These are phyloP conservation scores for Shiraia sp. DNA, from an alignment of 2,329 filamentous ascomycete species.

Conservation along the genomic window DNA sequence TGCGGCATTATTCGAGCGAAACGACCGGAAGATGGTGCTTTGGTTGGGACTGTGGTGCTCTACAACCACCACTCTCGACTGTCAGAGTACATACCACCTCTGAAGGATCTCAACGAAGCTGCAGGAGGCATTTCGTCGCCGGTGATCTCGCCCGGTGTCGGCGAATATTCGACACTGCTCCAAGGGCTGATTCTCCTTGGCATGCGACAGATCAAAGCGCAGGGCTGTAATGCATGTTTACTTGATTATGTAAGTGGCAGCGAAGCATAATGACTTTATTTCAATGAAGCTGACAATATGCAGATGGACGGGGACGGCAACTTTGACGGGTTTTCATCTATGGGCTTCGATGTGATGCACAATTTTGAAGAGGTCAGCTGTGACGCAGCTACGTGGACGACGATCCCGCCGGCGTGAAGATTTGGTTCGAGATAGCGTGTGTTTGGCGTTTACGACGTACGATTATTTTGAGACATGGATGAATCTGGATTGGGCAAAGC, in stretches of 20 bases:
- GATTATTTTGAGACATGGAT: not conserved
- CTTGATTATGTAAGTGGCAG: constrained; percentile 73
- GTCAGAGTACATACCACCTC: constrained; percentile 69
- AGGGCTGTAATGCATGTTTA: constrained; percentile 73
- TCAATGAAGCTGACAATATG: constrained; percentile 31
- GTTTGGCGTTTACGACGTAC: not conserved
- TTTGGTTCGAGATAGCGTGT: constrained; percentile 1
- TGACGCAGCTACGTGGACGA: constrained; percentile 65
- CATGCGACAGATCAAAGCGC: constrained; percentile 78
- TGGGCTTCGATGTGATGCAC: constrained; percentile 80
- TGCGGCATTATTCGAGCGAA: constrained; percentile 86
- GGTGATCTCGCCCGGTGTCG: constrained; percentile 69
- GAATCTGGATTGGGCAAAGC: not conserved
- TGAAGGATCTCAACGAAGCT: constrained; percentile 62
- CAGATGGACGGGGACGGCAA: constrained; percentile 73
- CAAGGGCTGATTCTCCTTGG: constrained; percentile 82
- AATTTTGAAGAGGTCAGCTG: constrained; percentile 81
- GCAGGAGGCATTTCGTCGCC: constrained; percentile 81
- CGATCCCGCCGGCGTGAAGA: constrained; percentile 52
- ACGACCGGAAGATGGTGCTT: constrained; percentile 64
- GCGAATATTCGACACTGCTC: constrained; percentile 70
- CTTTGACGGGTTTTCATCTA: constrained; percentile 72
- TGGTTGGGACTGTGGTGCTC: constrained; percentile 79
- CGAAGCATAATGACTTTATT: not conserved
- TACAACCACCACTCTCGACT: constrained; percentile 72